These are phyloP conservation scores for Physcia stellaris DNA, from an alignment of 495 filamentous ascomycete genomes.

Conservation along the genomic window DNA sequence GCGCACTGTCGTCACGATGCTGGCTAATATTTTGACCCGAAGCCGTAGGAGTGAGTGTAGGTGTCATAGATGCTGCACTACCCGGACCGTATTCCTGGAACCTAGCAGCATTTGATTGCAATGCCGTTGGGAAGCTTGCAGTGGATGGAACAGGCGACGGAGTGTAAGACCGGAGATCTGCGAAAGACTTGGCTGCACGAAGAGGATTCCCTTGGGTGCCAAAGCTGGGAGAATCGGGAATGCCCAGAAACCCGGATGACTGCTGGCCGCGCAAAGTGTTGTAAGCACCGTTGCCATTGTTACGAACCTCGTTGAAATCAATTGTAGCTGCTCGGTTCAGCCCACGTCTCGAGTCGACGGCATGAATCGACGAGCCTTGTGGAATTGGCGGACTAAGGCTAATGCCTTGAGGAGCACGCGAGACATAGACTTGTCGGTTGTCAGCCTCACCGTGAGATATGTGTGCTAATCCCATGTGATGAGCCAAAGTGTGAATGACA, in stretches of 20 bases:
- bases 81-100: slow-evolving; percentile 46
- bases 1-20: slow-evolving; percentile 49
- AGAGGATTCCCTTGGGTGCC: slow-evolving; percentile 57
- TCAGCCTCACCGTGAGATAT: slow-evolving; percentile 76
- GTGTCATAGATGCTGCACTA: slow-evolving; percentile 53
- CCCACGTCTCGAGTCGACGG: slow-evolving; percentile 61
- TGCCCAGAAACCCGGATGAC: slow-evolving; percentile 59
- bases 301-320: slow-evolving; percentile 86
- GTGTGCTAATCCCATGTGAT: slow-evolving; percentile 87
- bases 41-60: slow-evolving; percentile 63
- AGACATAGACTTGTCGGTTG: slow-evolving; percentile 76
- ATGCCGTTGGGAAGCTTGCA: slow-evolving; percentile 66
- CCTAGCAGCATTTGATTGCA: slow-evolving; percentile 50
- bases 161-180: slow-evolving; percentile 86
- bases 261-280: slow-evolving; percentile 63
- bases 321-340: slow-evolving; percentile 94
- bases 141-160: slow-evolving; percentile 86
- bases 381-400: slow-evolving; percentile 53
- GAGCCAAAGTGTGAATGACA: slow-evolving; percentile 83
- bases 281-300: slow-evolving; percentile 51
- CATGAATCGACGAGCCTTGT: slow-evolving; percentile 42
- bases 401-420: slow-evolving; percentile 49
- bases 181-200: slow-evolving; percentile 93
- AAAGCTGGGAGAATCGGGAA: slow-evolving; percentile 69
- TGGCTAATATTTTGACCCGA: slow-evolving; percentile 44